These are phyloP conservation scores for Fusarium globosum DNA, from an alignment of 2,329 filamentous ascomycete species.

Conservation along the genomic window DNA sequence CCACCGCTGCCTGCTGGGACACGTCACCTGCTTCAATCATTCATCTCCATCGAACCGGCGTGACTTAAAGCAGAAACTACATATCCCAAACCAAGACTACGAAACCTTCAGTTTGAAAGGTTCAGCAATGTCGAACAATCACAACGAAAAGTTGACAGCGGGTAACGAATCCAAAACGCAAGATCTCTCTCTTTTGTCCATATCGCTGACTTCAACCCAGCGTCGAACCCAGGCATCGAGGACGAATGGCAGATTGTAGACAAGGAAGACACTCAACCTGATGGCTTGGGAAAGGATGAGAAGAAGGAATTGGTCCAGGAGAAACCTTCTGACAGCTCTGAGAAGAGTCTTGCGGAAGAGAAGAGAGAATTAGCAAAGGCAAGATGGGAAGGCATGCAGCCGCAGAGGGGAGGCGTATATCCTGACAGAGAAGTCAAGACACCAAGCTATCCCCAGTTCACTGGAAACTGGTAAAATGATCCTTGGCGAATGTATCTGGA, in stretches of 20 bases:
- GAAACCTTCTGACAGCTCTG: accelerated
- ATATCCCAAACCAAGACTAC: not conserved
- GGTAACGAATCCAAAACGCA: not conserved
- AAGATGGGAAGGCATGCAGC: not conserved
- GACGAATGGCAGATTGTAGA: slow-evolving; percentile 24
- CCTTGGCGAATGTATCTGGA: accelerated
- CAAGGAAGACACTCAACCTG: not conserved
- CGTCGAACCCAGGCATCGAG: not conserved
- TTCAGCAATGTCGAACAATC: not conserved
- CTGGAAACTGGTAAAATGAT: not conserved
- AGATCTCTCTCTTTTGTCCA: accelerated
- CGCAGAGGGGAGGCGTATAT: not conserved
- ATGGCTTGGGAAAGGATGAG: accelerated
- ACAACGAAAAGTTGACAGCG: not conserved
- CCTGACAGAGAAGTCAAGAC: not conserved
- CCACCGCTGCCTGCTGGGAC: not conserved
- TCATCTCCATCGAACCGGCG: not conserved
- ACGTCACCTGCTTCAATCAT: not conserved
- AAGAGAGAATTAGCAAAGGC: not conserved
- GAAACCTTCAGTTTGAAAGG: accelerated
- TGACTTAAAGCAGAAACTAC: too few species aligned
- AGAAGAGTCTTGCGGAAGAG: not conserved
- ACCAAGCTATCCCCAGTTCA: slow-evolving; percentile 3
- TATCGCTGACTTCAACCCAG: not conserved
- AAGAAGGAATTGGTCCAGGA: accelerated